A percentile compares a stretch with the other conserved stretches of the same genome.
phyloP scores from a whole-genome alignment of 345 rosid species.

The Rhodamnia rubescens region DNA sequence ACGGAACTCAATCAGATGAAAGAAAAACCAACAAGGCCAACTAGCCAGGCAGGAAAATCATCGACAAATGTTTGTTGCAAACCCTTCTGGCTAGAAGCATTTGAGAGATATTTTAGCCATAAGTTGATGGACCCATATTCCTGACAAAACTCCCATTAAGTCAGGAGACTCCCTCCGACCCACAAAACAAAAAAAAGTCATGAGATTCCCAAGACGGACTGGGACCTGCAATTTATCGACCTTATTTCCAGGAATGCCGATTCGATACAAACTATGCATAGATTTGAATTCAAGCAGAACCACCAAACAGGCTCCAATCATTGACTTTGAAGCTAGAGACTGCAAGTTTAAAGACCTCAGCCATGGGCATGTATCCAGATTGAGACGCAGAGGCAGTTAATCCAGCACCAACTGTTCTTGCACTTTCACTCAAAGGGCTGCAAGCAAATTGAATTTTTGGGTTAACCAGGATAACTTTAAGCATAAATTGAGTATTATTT shows the following conservation, averaged over 20 bases:
- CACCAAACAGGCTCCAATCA: slow-evolving; percentile 63
- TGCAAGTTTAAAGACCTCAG: slow-evolving; percentile 55
- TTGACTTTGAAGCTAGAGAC: slow-evolving; percentile 59
- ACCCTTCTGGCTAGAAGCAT: slow-evolving; percentile 1
- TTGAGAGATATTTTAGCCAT: not conserved
- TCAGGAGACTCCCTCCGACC: too few species aligned
- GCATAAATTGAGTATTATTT: not conserved
- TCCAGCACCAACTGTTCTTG: slow-evolving; percentile 62
- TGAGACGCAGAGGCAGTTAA: slow-evolving; percentile 44
- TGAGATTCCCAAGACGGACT: not conserved
- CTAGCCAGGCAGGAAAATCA: not conserved
- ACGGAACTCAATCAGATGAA: not conserved
- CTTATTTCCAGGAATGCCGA: not conserved
- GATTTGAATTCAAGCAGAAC: not conserved
- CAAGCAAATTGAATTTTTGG: slow-evolving; percentile 1
- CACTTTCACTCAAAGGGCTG: slow-evolving; percentile 79
- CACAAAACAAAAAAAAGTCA: not conserved
- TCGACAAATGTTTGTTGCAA: not conserved
- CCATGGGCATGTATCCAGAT: slow-evolving; percentile 51
- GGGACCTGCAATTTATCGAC: not conserved
- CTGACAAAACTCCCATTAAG: not conserved
- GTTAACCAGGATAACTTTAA: not conserved
- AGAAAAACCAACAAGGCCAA: not conserved
- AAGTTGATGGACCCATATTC: not conserved
- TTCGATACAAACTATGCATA: not conserved